A percentile compares a stretch with the other conserved stretches of the same genome.
These are phyloP conservation scores for Plectosphaerella plurivora DNA, from an alignment of 2,329 filamentous ascomycete species.

Conservation along the genomic window DNA sequence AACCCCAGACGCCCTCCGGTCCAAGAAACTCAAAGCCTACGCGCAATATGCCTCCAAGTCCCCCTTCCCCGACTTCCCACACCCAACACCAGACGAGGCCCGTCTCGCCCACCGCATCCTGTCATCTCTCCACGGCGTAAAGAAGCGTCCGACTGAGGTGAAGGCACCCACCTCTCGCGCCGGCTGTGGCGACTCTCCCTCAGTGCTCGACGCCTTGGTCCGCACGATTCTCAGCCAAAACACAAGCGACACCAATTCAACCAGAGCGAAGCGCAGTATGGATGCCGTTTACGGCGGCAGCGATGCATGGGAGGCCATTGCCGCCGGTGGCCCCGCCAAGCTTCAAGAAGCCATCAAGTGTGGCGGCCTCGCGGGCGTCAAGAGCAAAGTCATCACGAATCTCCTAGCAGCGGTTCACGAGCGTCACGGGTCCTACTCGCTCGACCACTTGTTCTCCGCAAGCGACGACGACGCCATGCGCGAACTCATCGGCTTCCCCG, in stretches of 20 bases:
- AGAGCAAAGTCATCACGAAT: slow-evolving; percentile 66
- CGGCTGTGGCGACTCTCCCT: slow-evolving; percentile 51
- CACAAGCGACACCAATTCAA: slow-evolving; percentile 51
- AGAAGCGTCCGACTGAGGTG: slow-evolving; percentile 55
- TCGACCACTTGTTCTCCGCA: slow-evolving; percentile 42
- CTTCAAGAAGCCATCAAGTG: slow-evolving; percentile 60
- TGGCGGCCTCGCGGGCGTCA: slow-evolving; percentile 68
- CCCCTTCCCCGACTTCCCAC: slow-evolving; percentile 64
- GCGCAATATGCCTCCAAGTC: slow-evolving; percentile 34
- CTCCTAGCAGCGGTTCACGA: slow-evolving; percentile 61
- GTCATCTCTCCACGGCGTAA: slow-evolving; percentile 58
- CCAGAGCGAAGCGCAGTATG: slow-evolving; percentile 51
- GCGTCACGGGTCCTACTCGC: slow-evolving; percentile 35
- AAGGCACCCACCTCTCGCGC: slow-evolving; percentile 60
- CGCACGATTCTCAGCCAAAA: slow-evolving; percentile 50
- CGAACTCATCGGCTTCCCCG: slow-evolving; percentile 44
- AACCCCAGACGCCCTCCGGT: slow-evolving; percentile 23
- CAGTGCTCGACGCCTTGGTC: slow-evolving; percentile 47
- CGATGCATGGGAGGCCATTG: slow-evolving; percentile 38
- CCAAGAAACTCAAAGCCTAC: slow-evolving; percentile 39
- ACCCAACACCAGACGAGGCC: slow-evolving; percentile 65
- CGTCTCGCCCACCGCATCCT: slow-evolving; percentile 63
- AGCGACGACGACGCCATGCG: slow-evolving; percentile 42
- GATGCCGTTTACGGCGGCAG: slow-evolving; percentile 36
- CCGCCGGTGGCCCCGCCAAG: slow-evolving; percentile 29